These are phyloP conservation scores for Monilinia polystroma DNA, from an alignment of 2,329 filamentous ascomycete genomes.

Conservation along the genomic window DNA sequence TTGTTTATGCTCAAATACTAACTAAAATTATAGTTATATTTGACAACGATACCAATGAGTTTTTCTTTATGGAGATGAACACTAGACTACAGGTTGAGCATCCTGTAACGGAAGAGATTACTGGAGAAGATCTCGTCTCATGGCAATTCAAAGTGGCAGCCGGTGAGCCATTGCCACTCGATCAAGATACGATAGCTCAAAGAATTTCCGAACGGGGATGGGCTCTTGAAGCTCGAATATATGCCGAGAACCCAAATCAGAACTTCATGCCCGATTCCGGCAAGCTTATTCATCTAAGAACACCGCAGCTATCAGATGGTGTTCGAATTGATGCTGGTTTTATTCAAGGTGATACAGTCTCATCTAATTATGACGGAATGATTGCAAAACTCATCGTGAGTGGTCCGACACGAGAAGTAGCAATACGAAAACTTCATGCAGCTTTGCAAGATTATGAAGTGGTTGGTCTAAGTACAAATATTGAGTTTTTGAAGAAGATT, in stretches of 20 bases:
- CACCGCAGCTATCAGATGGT: conserved; percentile 66
- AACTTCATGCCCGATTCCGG: conserved; percentile 96
- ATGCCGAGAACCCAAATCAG: conserved; percentile 88
- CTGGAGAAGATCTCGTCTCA: conserved; percentile 77
- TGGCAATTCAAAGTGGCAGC: conserved; percentile 92
- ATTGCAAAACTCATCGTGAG: conserved; percentile 96
- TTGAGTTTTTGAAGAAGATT: conserved; percentile 90
- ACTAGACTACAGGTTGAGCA: conserved; percentile 95
- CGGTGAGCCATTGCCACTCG: conserved; percentile 64
- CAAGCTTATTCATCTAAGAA: conserved; percentile 76
- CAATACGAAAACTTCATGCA: conserved; percentile 76
- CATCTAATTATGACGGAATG: conserved; percentile 97
- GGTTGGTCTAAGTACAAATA: conserved; percentile 89
- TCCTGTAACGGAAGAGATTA: conserved; percentile 82
- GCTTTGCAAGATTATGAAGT: conserved; percentile 89
- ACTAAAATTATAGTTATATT: conserved; percentile 65
- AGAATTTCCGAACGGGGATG: conserved; percentile 75
- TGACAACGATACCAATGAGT: conserved; percentile 76
- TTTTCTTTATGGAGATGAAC: conserved; percentile 82
- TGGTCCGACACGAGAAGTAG: conserved; percentile 72
- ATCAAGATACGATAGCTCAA: conserved; percentile 62
- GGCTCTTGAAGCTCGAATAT: conserved; percentile 93
- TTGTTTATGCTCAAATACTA: not conserved
- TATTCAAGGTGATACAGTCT: conserved; percentile 85
- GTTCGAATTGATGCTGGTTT: conserved; percentile 94